Base-by-base conservation (phyloP, 495 filamentous ascomycete species). In the Aspergillus steynii region DNA sequence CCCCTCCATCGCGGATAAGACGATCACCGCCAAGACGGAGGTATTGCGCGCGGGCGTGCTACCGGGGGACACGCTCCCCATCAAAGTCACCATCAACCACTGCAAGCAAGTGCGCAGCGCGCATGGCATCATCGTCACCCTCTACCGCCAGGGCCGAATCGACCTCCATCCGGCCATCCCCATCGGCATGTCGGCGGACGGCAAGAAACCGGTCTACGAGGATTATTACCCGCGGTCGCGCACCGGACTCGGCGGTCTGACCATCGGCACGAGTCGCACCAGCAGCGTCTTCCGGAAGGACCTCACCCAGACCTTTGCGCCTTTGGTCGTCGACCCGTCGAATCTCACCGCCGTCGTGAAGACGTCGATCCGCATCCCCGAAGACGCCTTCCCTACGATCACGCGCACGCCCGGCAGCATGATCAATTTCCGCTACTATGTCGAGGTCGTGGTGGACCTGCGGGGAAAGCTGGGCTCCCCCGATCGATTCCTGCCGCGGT, bases 221-320 rank as follows among this genome's bases (percentile, higher is more conserved):
- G 91, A 96, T 59, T 90, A 88, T 68, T 95, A 93, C 68, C 92
- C 93, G 1, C 90, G 81, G 48, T 88, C 86, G 9, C 73, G 79
- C 12, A 88, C 81, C 1, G 93, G 90, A 1, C 85, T 95, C 26
- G 90, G 88, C 5, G 92, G 90, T 8, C 80, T 96, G 26, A 95
- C 92, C 1, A 77, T 96, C 34, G 88, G 90, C 2, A 91, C 90
- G 4, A 87, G 88, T 31, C 89, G 90, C 14, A 89, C 90, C 9
- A 92, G 85, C 68, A 93, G 93, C 68, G 82, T 93, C 27, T 98
- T 96, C 68, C 89, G 96, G 50, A 97, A 98, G 70, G 95, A 99
- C 68, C 77, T 99, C 0, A 87, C 88, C 7, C 95, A 99, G 65
- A 88, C 88, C 0, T 90, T 96, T 64, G 86, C 88, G 6, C 93